Conservation (phyloP, 2,329 filamentous ascomycete genomes). For the Ceratocystis lukuohia region DNA sequence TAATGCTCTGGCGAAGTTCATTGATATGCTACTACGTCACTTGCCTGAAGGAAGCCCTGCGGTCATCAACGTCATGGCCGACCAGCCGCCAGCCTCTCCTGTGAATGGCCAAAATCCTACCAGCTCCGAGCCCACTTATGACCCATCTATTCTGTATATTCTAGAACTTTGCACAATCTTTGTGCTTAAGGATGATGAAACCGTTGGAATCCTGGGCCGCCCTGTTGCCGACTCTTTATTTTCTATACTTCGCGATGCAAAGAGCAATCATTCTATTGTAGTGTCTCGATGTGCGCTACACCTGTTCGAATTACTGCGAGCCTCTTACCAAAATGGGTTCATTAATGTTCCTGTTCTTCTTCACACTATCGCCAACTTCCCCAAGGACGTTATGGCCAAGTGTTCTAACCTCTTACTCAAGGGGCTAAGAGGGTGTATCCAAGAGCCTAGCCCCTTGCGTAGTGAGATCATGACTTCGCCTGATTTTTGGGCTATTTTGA, state of each 20-base stretch:
- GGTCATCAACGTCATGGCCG: constrained; percentile 82
- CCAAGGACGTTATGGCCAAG: constrained; percentile 61
- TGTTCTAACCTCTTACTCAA: constrained; percentile 63
- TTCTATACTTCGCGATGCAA: constrained; percentile 63
- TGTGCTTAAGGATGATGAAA: constrained; percentile 60
- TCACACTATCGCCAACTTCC: constrained; percentile 79
- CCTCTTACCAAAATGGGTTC: constrained; percentile 82
- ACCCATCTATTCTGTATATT: constrained; percentile 78
- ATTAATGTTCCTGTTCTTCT: constrained; percentile 83
- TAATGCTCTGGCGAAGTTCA: constrained; percentile 35
- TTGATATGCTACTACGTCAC: constrained; percentile 63
- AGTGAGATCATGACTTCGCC: constrained; percentile 93
- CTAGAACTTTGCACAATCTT: constrained; percentile 79
- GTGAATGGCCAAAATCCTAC: constrained; percentile 44
- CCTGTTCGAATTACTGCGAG: constrained; percentile 64
- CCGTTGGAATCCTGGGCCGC: constrained; percentile 61
- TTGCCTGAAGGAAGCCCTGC: constrained; percentile 72
- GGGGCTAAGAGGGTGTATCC: constrained; percentile 68
- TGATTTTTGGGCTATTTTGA: constrained; percentile 89
- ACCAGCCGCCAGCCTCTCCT: constrained; percentile 51
- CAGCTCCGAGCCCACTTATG: constrained; percentile 51
- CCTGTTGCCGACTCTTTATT: constrained; percentile 70
- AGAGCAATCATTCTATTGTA: constrained; percentile 67
- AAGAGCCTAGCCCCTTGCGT: constrained; percentile 60
- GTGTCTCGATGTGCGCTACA: constrained; percentile 79